phyloP scores from a whole-genome alignment of 306 rosid genomes.

The Fragaria ananassa region DNA sequence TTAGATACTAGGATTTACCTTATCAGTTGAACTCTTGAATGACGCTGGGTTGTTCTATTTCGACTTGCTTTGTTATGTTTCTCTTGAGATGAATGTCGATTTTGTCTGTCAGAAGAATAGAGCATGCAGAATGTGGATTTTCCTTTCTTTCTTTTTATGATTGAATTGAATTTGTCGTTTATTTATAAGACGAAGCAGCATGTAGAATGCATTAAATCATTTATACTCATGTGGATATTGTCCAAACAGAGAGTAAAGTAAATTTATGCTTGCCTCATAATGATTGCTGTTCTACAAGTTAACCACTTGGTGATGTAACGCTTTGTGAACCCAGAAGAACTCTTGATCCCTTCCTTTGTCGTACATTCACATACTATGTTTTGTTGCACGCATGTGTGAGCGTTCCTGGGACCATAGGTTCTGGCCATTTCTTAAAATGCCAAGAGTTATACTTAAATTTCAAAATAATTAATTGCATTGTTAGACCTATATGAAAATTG shows the following conservation, averaged over 20 bases:
- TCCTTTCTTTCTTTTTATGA: neutral
- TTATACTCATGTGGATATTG: neutral
- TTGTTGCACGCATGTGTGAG: neutral
- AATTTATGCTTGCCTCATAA: neutral
- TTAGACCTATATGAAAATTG: neutral
- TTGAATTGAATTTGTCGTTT: neutral
- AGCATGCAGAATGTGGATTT: neutral
- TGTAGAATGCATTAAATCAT: neutral
- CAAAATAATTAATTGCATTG: neutral
- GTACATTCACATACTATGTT: neutral
- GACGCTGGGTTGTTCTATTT: neutral
- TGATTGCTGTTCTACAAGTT: neutral
- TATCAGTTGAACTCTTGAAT: slow-evolving; percentile 2
- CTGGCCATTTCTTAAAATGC: neutral
- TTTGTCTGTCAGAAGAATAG: neutral
- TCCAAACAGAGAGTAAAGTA: neutral
- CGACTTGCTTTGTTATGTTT: neutral
- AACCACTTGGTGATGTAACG: neutral
- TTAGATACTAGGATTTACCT: neutral
- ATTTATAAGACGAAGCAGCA: neutral
- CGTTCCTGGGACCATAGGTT: neutral
- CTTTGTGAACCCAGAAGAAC: neutral
- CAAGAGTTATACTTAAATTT: neutral
- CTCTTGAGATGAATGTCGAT: neutral
- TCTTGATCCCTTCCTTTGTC: neutral